phyloP scores from a whole-genome alignment of 495 filamentous ascomycete genomes.

The Neurospora sp. region DNA sequence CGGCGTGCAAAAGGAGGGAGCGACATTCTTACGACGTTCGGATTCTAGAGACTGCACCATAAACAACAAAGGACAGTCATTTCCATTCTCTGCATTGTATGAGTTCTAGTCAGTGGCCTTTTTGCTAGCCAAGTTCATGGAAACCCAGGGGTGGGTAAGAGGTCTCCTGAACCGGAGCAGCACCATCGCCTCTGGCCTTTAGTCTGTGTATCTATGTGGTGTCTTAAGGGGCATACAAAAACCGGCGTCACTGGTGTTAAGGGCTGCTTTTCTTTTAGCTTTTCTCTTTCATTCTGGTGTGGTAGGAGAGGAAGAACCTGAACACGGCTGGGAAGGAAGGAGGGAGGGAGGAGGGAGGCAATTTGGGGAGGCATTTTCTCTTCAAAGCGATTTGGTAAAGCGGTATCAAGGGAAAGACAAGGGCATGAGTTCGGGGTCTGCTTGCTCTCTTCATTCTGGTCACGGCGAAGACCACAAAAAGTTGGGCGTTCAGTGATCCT shows the following conservation, averaged over 20 bases:
- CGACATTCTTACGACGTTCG: background rate
- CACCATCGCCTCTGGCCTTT: background rate
- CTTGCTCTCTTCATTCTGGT: background rate
- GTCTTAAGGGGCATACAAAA: slow-evolving; percentile 21
- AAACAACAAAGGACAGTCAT: background rate
- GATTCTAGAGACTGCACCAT: background rate
- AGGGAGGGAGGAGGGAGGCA: background rate
- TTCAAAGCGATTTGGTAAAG: background rate
- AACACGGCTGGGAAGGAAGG: background rate
- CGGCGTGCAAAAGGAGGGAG: background rate
- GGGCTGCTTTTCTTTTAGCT: slow-evolving; percentile 3
- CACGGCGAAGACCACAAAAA: background rate
- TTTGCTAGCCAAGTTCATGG: background rate
- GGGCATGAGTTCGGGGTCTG: background rate
- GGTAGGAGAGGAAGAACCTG: background rate
- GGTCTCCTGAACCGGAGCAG: background rate
- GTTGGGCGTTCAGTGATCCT: background rate
- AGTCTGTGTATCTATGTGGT: slow-evolving; percentile 13
- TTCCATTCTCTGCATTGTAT: background rate
- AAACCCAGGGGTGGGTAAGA: background rate
- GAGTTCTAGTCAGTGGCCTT: background rate
- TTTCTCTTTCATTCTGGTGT: background rate
- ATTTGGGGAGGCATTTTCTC: background rate
- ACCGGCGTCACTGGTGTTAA: slow-evolving; percentile 10
- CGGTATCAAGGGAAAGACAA: background rate